Evolutionary conservation across 441 rosid genomes (phyloP), one percentile per base, ranked within the genome.

Genomic region (Euphorbia corollata): DNA sequence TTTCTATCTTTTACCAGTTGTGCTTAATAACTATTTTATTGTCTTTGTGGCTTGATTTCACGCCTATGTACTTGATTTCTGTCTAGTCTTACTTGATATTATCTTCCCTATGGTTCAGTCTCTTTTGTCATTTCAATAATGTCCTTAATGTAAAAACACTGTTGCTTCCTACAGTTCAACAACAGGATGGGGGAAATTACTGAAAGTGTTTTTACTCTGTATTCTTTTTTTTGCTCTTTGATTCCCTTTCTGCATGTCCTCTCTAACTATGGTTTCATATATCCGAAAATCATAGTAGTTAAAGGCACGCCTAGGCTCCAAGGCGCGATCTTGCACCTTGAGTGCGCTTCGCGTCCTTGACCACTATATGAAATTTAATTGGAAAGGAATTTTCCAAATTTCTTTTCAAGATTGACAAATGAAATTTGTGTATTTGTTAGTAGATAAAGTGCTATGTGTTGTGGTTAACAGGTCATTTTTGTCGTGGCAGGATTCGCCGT

Each of bases 401-500:
- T 11, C 0, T n/a, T 43, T 58, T 13, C 34, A 7, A 15, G 54
- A 0, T 16, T 16, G 30, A n/a, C 27, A 6, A 27, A 27, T 27
- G 32, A 27, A 7, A 18, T 16, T 6, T 53, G 20, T 48, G 47
- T 19, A 12, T 5, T 61, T 68, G n/a, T 61, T 43, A 24, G 19
- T 16, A 3, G 13, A 67, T 41, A n/a, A 36, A 55, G 2, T 13
- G 24, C 32, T 23, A 4, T 55, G 7, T 51, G 38, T 20, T 55
- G 8, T 62, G 43, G 27, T 53, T 47, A 48, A 62, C 72, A 50
- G 64, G 39, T 54, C 72, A 45, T 19, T 71, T 36, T 68, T 66
- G 32, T 64, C 75, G 81, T 8, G 68, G 70, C 88, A 96, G 99
- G 87, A 89, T 96, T 70, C 97, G 99, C 38, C 96, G 99, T 62